These are phyloP conservation scores for Tephrocybe sp. DNA, from an alignment of 768 basidiomycete species.

Conservation along the genomic window DNA sequence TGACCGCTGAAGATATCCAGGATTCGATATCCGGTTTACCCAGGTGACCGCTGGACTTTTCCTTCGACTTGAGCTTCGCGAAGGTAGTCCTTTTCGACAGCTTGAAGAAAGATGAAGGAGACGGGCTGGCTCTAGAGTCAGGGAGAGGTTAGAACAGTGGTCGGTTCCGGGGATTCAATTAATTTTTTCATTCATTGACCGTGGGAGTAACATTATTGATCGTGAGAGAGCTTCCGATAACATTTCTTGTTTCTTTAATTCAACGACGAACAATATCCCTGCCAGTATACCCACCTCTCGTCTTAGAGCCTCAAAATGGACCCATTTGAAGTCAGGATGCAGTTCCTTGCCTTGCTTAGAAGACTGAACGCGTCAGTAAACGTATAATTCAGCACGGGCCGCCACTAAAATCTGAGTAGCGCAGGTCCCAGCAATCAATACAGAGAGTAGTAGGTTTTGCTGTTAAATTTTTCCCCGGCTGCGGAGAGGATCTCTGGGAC, in stretches of 20 bases:
- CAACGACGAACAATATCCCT: neutral
- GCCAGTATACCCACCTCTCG: neutral
- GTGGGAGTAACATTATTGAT: constrained; percentile 13
- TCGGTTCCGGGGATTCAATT: neutral
- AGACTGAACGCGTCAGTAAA: constrained; percentile 64
- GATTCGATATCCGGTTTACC: constrained; percentile 59
- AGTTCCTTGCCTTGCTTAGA: constrained; percentile 62
- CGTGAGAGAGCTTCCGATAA: constrained; percentile 10
- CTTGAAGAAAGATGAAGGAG: constrained; percentile 20
- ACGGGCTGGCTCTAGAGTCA: neutral
- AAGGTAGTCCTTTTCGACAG: constrained; percentile 40
- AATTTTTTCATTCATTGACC: constrained; percentile 11
- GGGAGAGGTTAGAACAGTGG: neutral
- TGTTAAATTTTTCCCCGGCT: constrained; percentile 79
- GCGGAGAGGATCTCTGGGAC: constrained; percentile 94
- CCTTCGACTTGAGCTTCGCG: constrained; percentile 51
- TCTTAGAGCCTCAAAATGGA: constrained; percentile 40
- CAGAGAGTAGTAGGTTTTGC: constrained; percentile 86
- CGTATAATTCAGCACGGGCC: constrained; percentile 4
- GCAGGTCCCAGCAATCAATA: constrained; percentile 83
- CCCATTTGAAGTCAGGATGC: constrained; percentile 74
- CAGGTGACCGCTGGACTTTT: constrained; percentile 37
- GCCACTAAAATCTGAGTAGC: constrained; percentile 24
- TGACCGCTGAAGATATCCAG: constrained; percentile 57
- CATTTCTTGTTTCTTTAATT: neutral